These are phyloP conservation scores for Plasmodium gonderi DNA, from an alignment of 169 alveolate species.

Conservation along the genomic window DNA sequence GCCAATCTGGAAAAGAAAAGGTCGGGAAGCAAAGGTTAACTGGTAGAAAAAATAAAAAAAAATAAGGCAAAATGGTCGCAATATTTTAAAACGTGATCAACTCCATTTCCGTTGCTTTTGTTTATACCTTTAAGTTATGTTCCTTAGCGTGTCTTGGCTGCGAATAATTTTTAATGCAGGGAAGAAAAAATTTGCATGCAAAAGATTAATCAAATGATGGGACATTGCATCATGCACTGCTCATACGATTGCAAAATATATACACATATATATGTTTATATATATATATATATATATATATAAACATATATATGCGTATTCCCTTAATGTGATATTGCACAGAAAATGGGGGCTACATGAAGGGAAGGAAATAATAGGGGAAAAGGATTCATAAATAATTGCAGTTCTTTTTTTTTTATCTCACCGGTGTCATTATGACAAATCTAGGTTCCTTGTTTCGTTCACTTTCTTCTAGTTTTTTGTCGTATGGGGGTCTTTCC, in stretches of 20 bases:
- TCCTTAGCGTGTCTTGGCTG: slow-evolving; percentile 75
- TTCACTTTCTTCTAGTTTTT: slow-evolving; percentile 65
- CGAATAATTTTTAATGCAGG: not conserved
- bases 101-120: not conserved
- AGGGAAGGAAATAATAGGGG: not conserved
- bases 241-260: not conserved
- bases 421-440: slow-evolving; percentile 50
- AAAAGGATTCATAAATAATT: not conserved
- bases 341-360: not conserved
- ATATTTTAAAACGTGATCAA: not conserved
- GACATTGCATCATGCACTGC: not conserved
- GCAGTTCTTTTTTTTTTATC: not conserved
- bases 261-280: not conserved
- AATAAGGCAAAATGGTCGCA: not conserved
- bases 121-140: slow-evolving; percentile 57
- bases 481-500: slow-evolving; percentile 65
- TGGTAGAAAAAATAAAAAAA: not conserved
- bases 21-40: not conserved
- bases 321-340: not conserved
- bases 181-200: not conserved
- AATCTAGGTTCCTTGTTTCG: slow-evolving; percentile 63
- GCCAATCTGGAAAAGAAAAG: slow-evolving; percentile 30
- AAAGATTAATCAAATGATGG: not conserved
- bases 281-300: not conserved
- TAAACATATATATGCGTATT: not conserved